These are phyloP conservation scores for Laetiporus sulphureus DNA, from an alignment of 1,284 basidiomycete genomes.

Conservation along the genomic window DNA sequence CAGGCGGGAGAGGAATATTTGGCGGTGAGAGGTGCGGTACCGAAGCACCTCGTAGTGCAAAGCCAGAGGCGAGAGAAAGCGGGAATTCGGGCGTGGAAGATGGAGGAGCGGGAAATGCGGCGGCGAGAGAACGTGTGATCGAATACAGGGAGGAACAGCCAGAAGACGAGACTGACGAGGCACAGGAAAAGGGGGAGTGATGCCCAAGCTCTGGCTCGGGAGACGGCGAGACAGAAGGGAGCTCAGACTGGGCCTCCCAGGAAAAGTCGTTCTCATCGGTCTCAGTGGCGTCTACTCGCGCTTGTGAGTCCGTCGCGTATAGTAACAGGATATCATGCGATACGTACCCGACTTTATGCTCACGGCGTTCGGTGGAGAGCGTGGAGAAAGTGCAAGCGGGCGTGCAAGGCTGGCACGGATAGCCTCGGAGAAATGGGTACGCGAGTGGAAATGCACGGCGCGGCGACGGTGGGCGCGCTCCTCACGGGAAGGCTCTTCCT, in stretches of 20 bases:
- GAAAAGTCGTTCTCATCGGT: constrained; percentile 4
- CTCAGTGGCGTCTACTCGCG: no score
- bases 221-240: no score
- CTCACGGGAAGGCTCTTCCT: constrained; percentile 4
- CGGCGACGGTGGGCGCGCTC: constrained; percentile 7
- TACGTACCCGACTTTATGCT: no score
- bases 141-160: no score
- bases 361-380: no score
- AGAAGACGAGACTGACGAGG: not conserved
- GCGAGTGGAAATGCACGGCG: constrained; percentile 7
- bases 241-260: constrained; percentile 3
- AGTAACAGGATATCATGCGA: no score
- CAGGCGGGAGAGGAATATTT: constrained; percentile 10
- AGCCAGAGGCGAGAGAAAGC: constrained; percentile 3
- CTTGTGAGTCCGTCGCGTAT: no score
- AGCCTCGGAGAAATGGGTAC: constrained; percentile 5
- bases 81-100: constrained; percentile 5
- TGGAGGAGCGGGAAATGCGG: constrained; percentile 7
- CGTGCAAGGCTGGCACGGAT: constrained; percentile 1
- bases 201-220: not conserved
- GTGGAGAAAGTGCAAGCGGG: no score
- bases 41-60: not conserved
- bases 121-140: no score
- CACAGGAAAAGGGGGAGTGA: not conserved
- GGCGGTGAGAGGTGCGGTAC: no score